Percentiles rank a stretch among this genome's conserved stretches.
These are phyloP conservation scores for Globisporangium uncinulatum DNA, from an alignment of 352 stramenopile species.

Conservation along the genomic window DNA sequence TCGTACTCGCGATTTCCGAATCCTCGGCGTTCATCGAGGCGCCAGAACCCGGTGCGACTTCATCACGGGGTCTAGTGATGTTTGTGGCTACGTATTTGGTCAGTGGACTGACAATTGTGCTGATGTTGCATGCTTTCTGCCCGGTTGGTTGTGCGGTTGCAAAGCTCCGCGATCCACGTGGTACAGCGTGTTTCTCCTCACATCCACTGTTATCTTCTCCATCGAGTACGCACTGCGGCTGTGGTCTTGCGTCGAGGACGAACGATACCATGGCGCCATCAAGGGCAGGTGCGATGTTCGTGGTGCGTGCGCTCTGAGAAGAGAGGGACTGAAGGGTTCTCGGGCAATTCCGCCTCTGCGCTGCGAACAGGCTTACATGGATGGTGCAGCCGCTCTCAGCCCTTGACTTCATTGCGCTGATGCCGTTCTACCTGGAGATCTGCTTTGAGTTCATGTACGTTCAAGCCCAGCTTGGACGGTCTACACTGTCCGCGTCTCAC, in stretches of 20 bases:
- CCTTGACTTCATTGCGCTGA: constrained; percentile 67
- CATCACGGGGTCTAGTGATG: too few species aligned
- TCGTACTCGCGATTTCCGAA: constrained; percentile 70
- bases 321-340: too few species aligned
- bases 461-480: background rate
- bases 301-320: too few species aligned
- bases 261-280: constrained; percentile 24
- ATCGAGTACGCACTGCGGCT: constrained; percentile 68
- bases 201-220: constrained; percentile 69
- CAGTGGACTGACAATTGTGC: background rate
- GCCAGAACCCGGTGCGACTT: too few species aligned
- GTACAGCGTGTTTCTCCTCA: constrained; percentile 74
- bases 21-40: constrained; percentile 5
- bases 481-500: too few species aligned
- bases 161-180: too few species aligned
- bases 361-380: constrained; percentile 50
- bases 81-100: too few species aligned
- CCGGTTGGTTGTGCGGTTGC: too few species aligned
- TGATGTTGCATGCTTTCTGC: too few species aligned
- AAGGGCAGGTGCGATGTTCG: background rate
- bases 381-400: constrained; percentile 74
- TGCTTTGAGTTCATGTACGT: constrained; percentile 53
- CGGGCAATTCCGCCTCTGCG: background rate
- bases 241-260: constrained; percentile 82
- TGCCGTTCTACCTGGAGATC: constrained; percentile 82